Percentiles rank a stretch among this genome's conserved stretches.
Evolutionary conservation across 2,329 filamentous ascomycete genomes (phyloP).

Genomic region (Fusarium xyrophilum): DNA sequence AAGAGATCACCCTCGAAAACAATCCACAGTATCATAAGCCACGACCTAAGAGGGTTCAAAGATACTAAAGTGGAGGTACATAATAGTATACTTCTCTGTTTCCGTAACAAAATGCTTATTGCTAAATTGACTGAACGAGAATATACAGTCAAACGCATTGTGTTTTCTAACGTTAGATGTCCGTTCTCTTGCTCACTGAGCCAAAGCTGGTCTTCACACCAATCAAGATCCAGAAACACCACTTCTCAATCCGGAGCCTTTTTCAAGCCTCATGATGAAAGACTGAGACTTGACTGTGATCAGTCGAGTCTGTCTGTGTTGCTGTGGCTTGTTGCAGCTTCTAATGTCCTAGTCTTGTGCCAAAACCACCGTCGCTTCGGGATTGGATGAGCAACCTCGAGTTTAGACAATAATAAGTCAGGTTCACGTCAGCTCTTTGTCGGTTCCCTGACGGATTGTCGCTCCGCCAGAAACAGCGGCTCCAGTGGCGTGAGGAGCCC

Average conservation of each 20-base stretch:
- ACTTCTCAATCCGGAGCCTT: constrained; percentile 3
- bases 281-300: constrained; percentile 7
- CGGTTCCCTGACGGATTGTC: background rate
- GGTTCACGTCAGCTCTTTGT: constrained; percentile 20
- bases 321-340: constrained; percentile 21
- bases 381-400: constrained; percentile 13
- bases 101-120: background rate
- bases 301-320: constrained; percentile 11
- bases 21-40: constrained; percentile 11
- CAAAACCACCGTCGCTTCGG: constrained; percentile 10
- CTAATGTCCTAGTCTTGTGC: constrained; percentile 8
- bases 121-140: background rate
- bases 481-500: constrained; percentile 1
- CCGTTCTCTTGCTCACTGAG: background rate
- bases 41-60: constrained; percentile 10
- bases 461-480: constrained; percentile 19
- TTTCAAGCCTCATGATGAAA: constrained; percentile 12
- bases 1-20: constrained; percentile 10
- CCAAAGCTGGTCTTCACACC: background rate
- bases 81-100: background rate
- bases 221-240: background rate
- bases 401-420: constrained; percentile 13
- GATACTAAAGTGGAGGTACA: background rate
- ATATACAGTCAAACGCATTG: background rate
- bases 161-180: background rate